Percentiles rank a stretch among this genome's conserved stretches.
Conservation (phyloP, 441 rosid species). For the Macaranga tanarius region DNA sequence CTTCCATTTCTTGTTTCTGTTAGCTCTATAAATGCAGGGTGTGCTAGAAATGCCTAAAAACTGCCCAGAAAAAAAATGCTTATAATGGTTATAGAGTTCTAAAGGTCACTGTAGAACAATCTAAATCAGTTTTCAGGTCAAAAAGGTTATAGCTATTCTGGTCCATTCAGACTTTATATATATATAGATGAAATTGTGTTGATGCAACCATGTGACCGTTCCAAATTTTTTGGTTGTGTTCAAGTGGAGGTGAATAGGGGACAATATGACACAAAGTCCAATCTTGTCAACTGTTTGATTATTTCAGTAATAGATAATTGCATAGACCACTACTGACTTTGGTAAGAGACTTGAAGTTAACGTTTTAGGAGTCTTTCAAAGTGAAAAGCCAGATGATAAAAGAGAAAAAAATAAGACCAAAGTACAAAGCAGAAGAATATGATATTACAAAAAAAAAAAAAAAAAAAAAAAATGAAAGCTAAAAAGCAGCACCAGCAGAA, state of each 20-base stretch:
- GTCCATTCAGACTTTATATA: background rate
- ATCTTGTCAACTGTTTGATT: conserved; percentile 6
- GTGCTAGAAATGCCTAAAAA: background rate
- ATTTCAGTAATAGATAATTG: background rate
- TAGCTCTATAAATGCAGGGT: background rate
- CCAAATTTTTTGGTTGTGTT: conserved; percentile 7
- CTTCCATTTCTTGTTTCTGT: background rate
- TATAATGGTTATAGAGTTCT: background rate
- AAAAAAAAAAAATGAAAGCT: background rate
- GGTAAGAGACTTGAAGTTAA: background rate
- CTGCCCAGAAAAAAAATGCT: background rate
- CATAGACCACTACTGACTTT: background rate
- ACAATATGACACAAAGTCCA: conserved; percentile 7
- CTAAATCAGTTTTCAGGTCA: background rate
- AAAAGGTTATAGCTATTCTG: background rate
- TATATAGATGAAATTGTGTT: no score
- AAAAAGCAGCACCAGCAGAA: conserved; percentile 10
- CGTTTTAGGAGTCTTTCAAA: conserved; percentile 3
- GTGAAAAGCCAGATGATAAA: background rate
- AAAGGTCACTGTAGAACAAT: background rate
- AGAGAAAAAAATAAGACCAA: no score
- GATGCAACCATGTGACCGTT: background rate
- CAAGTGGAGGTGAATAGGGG: background rate
- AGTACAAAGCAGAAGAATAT: background rate
- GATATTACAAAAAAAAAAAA: background rate